Conservation (phyloP, 2,329 filamentous ascomycete genomes). For the Alternaria novae-zelandiae region DNA sequence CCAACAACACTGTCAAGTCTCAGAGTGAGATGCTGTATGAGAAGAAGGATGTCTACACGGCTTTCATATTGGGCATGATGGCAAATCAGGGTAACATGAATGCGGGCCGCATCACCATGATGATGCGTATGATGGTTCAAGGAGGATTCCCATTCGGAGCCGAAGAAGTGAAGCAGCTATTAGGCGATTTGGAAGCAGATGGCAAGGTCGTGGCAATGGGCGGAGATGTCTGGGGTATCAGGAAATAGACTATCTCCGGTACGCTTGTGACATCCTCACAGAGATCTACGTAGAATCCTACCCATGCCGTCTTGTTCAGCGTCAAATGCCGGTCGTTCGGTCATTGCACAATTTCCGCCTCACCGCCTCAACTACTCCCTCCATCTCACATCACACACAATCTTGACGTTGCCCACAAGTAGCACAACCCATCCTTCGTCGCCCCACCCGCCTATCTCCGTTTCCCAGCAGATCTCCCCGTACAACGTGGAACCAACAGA, state of each 20-base stretch:
- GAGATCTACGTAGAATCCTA: neutral
- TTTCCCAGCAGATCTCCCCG: neutral
- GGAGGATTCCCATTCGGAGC: constrained; percentile 89
- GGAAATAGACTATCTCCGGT: constrained; percentile 17
- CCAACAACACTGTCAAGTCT: constrained; percentile 57
- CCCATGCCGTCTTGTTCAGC: neutral
- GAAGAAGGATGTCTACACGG: constrained; percentile 79
- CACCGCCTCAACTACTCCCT: neutral
- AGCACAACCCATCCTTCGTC: neutral
- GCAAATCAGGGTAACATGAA: constrained; percentile 90
- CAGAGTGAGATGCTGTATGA: constrained; percentile 68
- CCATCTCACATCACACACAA: neutral
- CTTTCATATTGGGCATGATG: constrained; percentile 93
- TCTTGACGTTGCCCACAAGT: neutral
- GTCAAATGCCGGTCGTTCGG: neutral
- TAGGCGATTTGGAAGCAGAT: constrained; percentile 69
- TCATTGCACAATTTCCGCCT: neutral
- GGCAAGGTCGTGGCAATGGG: constrained; percentile 40
- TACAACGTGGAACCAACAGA: neutral
- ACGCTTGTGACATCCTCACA: neutral
- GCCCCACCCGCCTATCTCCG: neutral
- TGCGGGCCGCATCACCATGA: constrained; percentile 82
- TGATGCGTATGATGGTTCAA: constrained; percentile 90
- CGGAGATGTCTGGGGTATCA: constrained; percentile 43
- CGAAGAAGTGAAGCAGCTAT: constrained; percentile 83